Evolutionary conservation across 148 eudicot species (phyloP), one percentile per base, ranked within the genome.

Genomic region (Amaranthus cruentus): DNA sequence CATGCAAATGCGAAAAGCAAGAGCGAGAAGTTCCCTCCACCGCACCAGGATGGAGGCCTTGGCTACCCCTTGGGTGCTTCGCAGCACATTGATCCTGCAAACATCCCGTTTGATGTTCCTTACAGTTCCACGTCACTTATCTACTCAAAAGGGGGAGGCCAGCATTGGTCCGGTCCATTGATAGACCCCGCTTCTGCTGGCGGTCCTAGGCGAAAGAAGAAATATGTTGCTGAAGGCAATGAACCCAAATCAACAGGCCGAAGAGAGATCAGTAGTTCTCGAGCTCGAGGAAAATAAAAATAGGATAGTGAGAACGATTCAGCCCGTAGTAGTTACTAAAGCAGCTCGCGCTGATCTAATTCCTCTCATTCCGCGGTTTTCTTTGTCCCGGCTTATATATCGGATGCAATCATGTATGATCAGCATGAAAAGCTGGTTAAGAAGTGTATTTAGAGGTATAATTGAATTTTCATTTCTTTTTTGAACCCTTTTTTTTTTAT

Each of bases 1-100:
- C 97, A 91, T 74, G 97, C 96, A 66, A 94, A 94, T 78, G 97
- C 98, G 69, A 94, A 89, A 84, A 94, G 98, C 90, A 94, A 91
- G 82, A 94, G 98, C 9, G 98, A 94, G 81, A 94, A 94, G 79
- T 94, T 94, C 55, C 98, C 98, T 50, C 98, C 98, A 47, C 98
- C 98, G 28, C 98, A 94, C 83, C 97, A 94, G 59, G 98, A 94
- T 54, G 98, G 93, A 75, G 96, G 90, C 62, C 89, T 91, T 7
- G 97, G 97, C 51, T 86, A 87, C 70, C 97, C 98, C 55, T 79
- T 93, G 79, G 97, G 98, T 44, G 82, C 87, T 67, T 94, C 98
- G 54, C 97, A 94, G 83, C 98, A 91, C 81, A 84, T 91, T 28
- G 90, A 89, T 71, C 97, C 98, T n/a, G 69, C 89, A 38, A 44